Evolutionary conservation across 768 basidiomycete species (phyloP).

Genomic region (Cystobasidium ongulense): DNA sequence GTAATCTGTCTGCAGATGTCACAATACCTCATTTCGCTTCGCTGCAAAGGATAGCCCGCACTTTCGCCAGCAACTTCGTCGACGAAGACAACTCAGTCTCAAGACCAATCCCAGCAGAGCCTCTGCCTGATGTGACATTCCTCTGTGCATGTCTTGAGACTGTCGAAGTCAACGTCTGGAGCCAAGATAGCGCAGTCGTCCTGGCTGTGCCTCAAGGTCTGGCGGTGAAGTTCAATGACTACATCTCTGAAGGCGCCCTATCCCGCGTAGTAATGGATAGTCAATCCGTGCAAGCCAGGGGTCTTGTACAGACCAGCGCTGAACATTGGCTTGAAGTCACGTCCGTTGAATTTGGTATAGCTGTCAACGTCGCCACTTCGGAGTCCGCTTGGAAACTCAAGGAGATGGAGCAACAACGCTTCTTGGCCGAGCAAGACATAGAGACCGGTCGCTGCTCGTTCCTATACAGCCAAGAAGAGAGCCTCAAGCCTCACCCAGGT

Average conservation of each 20-base stretch:
- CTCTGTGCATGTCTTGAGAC: slow-evolving; percentile 58
- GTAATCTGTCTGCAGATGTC: slow-evolving; percentile 47
- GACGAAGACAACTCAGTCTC: slow-evolving; percentile 78
- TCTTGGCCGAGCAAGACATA: not conserved
- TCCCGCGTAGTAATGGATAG: slow-evolving; percentile 45
- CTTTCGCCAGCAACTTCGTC: slow-evolving; percentile 62
- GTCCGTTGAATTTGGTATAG: slow-evolving; percentile 34
- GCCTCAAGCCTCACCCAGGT: not conserved
- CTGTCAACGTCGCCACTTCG: slow-evolving; percentile 61
- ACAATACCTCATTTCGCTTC: slow-evolving; percentile 54
- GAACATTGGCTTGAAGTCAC: slow-evolving; percentile 36
- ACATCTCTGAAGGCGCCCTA: slow-evolving; percentile 60
- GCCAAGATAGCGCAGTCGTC: slow-evolving; percentile 54
- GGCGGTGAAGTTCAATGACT: slow-evolving; percentile 62
- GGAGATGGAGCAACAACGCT: not conserved
- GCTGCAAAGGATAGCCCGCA: slow-evolving; percentile 53
- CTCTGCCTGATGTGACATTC: slow-evolving; percentile 84
- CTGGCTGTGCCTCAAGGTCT: slow-evolving; percentile 57
- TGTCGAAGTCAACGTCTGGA: slow-evolving; percentile 56
- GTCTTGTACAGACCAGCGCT: slow-evolving; percentile 30
- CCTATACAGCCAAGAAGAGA: not conserved
- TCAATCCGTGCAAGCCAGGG: slow-evolving; percentile 2
- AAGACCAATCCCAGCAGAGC: slow-evolving; percentile 53
- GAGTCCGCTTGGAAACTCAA: slow-evolving; percentile 51
- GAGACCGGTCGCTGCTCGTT: not conserved